Conservation (phyloP, 2,329 filamentous ascomycete species). For the Gyromitra esculenta region DNA sequence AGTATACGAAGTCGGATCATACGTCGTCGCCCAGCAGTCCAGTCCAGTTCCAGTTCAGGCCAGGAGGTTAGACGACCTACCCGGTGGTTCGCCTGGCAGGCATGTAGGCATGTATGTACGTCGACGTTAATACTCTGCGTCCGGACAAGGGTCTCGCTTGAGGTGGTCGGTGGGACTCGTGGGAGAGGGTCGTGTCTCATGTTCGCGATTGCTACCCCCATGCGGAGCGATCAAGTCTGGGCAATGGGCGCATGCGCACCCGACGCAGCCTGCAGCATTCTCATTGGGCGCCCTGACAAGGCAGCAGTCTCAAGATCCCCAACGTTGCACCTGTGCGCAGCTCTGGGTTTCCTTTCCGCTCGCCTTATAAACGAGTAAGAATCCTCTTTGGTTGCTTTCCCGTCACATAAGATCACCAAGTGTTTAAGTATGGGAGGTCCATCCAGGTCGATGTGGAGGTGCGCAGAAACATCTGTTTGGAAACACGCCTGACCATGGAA, state of each 20-base stretch:
- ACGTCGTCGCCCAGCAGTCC: slow-evolving; percentile 39
- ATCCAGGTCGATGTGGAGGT: slow-evolving; percentile 20
- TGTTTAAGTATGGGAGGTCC: slow-evolving; percentile 38
- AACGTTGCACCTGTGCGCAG: slow-evolving; percentile 39
- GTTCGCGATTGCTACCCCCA: slow-evolving; percentile 44
- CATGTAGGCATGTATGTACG: neutral
- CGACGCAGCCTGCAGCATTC: slow-evolving; percentile 9
- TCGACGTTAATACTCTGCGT: slow-evolving; percentile 26
- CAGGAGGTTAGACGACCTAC: slow-evolving; percentile 38
- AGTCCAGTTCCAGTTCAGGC: slow-evolving; percentile 41
- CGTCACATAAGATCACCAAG: slow-evolving; percentile 17
- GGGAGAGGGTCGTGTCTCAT: slow-evolving; percentile 31
- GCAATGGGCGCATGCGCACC: slow-evolving; percentile 43
- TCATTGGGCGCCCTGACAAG: slow-evolving; percentile 49
- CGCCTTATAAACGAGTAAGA: slow-evolving; percentile 37
- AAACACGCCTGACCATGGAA: slow-evolving; percentile 16
- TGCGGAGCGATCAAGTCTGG: slow-evolving; percentile 39
- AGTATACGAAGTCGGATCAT: slow-evolving; percentile 42
- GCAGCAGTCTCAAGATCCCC: slow-evolving; percentile 43
- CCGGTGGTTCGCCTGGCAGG: slow-evolving; percentile 17
- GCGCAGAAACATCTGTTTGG: slow-evolving; percentile 36
- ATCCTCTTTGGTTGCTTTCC: slow-evolving; percentile 26
- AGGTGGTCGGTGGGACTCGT: neutral
- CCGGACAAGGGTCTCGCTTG: slow-evolving; percentile 22
- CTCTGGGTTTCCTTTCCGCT: slow-evolving; percentile 19